Conservation (phyloP, 2,329 filamentous ascomycete genomes). For the Botrytis tulipae region DNA sequence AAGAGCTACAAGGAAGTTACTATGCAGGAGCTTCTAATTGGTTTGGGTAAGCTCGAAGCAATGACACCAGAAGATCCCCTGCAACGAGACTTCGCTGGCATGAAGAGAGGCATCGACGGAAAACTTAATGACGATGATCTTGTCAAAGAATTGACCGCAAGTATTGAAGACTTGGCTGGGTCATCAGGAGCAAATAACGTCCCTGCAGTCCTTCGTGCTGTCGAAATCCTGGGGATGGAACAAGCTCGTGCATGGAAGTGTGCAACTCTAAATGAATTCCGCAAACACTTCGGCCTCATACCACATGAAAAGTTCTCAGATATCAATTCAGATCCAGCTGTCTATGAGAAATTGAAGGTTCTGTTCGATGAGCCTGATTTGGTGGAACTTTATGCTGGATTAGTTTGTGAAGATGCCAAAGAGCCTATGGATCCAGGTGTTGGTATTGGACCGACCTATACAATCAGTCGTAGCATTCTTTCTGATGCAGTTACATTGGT, state of each 20-base stretch:
- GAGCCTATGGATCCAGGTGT: constrained; percentile 48
- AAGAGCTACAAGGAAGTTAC: constrained; percentile 40
- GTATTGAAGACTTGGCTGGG: constrained; percentile 69
- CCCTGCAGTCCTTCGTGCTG: constrained; percentile 67
- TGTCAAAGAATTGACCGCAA: constrained; percentile 63
- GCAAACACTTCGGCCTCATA: constrained; percentile 75
- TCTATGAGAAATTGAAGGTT: constrained; percentile 61
- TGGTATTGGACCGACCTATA: constrained; percentile 51
- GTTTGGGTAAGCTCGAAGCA: constrained; percentile 61
- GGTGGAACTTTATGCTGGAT: constrained; percentile 66
- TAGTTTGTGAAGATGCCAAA: constrained; percentile 57
- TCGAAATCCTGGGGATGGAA: constrained; percentile 77
- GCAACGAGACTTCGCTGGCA: constrained; percentile 64
- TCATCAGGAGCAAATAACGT: constrained; percentile 71
- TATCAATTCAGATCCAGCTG: constrained; percentile 72
- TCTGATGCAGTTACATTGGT: constrained; percentile 59
- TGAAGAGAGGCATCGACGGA: constrained; percentile 63
- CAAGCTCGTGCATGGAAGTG: constrained; percentile 74
- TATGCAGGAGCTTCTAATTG: constrained; percentile 57
- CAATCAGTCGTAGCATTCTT: constrained; percentile 53
- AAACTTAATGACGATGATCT: constrained; percentile 72
- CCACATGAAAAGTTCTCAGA: constrained; percentile 75
- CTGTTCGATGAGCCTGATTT: constrained; percentile 61
- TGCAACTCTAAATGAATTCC: constrained; percentile 74
- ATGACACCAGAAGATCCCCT: constrained; percentile 62